Conservation (phyloP, 129 eudicot species). For the Ambrosia trifida region DNA sequence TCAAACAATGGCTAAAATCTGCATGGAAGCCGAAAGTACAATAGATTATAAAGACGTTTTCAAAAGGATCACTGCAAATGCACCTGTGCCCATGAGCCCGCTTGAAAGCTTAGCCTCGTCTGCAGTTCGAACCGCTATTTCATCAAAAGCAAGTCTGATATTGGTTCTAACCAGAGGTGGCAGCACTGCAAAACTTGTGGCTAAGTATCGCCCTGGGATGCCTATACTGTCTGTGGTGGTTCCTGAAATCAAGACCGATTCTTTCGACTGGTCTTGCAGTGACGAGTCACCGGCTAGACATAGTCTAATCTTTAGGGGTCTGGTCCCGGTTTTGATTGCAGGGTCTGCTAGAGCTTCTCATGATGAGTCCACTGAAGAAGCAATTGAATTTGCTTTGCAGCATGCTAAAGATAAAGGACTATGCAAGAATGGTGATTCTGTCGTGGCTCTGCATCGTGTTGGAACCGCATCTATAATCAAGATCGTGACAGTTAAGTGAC, state of each 20-base stretch:
- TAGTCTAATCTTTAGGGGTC: slow-evolving; percentile 58
- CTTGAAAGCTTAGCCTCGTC: slow-evolving; percentile 67
- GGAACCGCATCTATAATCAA: slow-evolving; percentile 57
- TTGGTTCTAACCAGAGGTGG: slow-evolving; percentile 62
- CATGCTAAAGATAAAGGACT: slow-evolving; percentile 51
- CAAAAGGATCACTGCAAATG: slow-evolving; percentile 58
- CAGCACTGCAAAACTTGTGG: slow-evolving; percentile 66
- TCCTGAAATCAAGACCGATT: slow-evolving; percentile 63
- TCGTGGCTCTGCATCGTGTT: slow-evolving; percentile 57
- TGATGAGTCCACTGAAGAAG: slow-evolving; percentile 71
- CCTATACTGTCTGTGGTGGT: slow-evolving; percentile 65
- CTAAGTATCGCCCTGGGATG: slow-evolving; percentile 63
- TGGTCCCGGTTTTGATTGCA: slow-evolving; percentile 58
- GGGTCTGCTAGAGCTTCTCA: slow-evolving; percentile 70
- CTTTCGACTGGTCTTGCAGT: slow-evolving; percentile 70
- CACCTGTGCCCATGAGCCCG: slow-evolving; percentile 78
- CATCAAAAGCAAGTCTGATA: slow-evolving; percentile 43
- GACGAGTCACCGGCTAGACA: slow-evolving; percentile 73
- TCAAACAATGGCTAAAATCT: slow-evolving; percentile 70
- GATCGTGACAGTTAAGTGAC: slow-evolving; percentile 54
- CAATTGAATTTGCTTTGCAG: slow-evolving; percentile 47
- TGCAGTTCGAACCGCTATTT: slow-evolving; percentile 64
- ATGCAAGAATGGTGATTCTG: slow-evolving; percentile 52
- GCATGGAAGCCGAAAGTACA: slow-evolving; percentile 70
- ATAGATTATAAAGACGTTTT: slow-evolving; percentile 55